These are phyloP conservation scores for Telopea speciosissima DNA, from an alignment of 177 flowering plant species.

Conservation along the genomic window DNA sequence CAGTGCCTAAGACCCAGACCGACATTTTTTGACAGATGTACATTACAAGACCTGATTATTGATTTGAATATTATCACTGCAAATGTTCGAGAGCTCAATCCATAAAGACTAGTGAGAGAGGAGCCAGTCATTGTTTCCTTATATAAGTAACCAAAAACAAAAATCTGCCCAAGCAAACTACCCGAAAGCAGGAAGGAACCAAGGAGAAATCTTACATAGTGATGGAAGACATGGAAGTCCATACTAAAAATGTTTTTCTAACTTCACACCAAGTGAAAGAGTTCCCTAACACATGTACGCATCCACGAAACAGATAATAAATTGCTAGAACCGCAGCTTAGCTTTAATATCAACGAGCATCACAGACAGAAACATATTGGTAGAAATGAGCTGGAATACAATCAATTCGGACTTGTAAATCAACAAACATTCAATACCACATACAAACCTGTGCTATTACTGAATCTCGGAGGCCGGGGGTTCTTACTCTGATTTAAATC, in stretches of 20 bases:
- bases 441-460: too few species aligned
- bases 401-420: too few species aligned
- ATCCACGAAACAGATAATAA: too few species aligned
- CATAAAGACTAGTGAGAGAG: not conserved
- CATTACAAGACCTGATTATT: not conserved
- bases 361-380: too few species aligned
- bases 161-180: not conserved
- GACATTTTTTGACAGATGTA: not conserved
- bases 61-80: not conserved
- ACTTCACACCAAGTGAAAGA: not conserved
- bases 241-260: not conserved
- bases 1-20: too few species aligned
- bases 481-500: too few species aligned
- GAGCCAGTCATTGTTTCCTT: not conserved
- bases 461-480: too few species aligned
- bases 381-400: too few species aligned
- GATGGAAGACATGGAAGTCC: not conserved
- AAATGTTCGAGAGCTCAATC: not conserved
- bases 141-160: too few species aligned
- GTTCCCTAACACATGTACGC: not conserved
- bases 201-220: not conserved
- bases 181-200: not conserved
- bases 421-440: too few species aligned
- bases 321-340: too few species aligned
- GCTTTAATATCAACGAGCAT: too few species aligned